Evolutionary conservation across 208 protist genomes (phyloP).

Genomic region (Crithidia fasciculata): DNA sequence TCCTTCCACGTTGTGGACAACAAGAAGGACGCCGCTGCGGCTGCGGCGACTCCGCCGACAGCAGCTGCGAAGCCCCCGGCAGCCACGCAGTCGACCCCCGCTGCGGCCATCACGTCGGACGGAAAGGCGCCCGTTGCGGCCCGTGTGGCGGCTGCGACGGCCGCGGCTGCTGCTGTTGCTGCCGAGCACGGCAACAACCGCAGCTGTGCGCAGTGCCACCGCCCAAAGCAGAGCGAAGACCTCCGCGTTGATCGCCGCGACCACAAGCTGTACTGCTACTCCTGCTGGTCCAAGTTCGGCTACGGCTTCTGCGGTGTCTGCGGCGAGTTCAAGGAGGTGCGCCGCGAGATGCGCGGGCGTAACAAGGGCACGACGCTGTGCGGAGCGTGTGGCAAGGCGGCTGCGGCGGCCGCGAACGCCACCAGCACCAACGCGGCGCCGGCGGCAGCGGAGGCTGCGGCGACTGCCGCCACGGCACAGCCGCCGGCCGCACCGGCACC

Average conservation of each 20-base stretch:
- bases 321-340: slow-evolving; percentile 64
- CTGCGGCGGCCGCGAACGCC: slow-evolving; percentile 8
- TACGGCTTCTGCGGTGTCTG: slow-evolving; percentile 73
- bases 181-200: background rate
- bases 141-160: slow-evolving; percentile 3
- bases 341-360: slow-evolving; percentile 45
- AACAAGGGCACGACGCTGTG: slow-evolving; percentile 60
- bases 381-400: slow-evolving; percentile 7
- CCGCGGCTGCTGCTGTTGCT: slow-evolving; percentile 1
- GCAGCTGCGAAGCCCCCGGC: background rate
- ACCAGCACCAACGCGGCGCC: slow-evolving; percentile 18
- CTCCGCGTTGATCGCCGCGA: slow-evolving; percentile 66
- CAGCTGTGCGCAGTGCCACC: slow-evolving; percentile 63
- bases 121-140: slow-evolving; percentile 7
- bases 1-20: slow-evolving; percentile 65
- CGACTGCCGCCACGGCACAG: too few species aligned
- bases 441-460: background rate
- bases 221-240: slow-evolving; percentile 61
- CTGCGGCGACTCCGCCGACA: background rate
- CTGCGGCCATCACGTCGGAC: slow-evolving; percentile 1
- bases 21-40: slow-evolving; percentile 9
- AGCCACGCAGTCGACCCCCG: background rate
- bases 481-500: too few species aligned
- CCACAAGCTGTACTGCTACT: slow-evolving; percentile 71
- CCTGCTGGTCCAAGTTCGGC: slow-evolving; percentile 73